Evolutionary conservation across 371 early-diverging fungal genomes (phyloP).

Genomic region (Syncephalis fuscata): DNA sequence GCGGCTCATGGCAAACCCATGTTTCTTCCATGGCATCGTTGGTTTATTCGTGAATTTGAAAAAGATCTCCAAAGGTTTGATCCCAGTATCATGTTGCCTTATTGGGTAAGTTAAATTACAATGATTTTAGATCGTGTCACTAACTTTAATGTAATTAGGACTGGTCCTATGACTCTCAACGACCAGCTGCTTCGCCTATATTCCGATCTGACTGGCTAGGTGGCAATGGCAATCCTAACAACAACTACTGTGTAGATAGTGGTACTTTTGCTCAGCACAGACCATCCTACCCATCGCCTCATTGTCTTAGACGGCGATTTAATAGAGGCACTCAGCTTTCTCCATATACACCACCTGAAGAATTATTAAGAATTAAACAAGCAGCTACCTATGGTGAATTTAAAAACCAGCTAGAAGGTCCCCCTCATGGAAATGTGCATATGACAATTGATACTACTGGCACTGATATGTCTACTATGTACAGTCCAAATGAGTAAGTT

Average conservation of each 20-base stretch:
- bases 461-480: conserved; percentile 1
- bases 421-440: background rate
- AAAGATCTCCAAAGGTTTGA: background rate
- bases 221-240: background rate
- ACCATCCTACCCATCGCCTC: background rate
- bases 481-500: conserved; percentile 2
- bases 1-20: background rate
- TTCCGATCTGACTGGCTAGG: background rate
- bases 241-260: background rate
- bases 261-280: background rate
- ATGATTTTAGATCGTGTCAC: too few species aligned
- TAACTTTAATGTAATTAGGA: background rate
- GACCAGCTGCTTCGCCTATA: background rate
- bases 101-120: conserved; percentile 1
- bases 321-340: background rate
- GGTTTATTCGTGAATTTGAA: background rate
- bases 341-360: background rate
- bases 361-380: background rate
- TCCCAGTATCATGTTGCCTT: conserved; percentile 1
- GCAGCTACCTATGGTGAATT: background rate
- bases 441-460: background rate
- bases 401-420: background rate
- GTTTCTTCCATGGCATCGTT: conserved; percentile 2
- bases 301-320: background rate
- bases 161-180: background rate